A percentile compares a stretch with the other conserved stretches of the same genome.
Conservation (phyloP, 768 basidiomycete genomes). For the Mycena galericulata region DNA sequence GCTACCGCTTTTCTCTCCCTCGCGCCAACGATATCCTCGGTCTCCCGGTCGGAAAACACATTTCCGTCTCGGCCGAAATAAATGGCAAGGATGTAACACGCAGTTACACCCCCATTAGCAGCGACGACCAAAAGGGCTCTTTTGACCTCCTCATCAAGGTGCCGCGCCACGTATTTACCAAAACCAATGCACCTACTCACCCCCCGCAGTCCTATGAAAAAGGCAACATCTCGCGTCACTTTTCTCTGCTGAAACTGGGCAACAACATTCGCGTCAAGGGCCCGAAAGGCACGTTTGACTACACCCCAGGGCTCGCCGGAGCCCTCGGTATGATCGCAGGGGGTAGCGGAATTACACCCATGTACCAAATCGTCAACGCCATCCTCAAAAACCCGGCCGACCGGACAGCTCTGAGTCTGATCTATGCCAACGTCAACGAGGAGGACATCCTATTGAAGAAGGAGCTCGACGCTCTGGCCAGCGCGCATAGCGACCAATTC, state of each 20-base stretch:
- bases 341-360: conserved; percentile 98
- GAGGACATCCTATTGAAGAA: conserved; percentile 94
- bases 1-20: conserved; percentile 93
- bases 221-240: conserved; percentile 94
- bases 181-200: conserved; percentile 13
- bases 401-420: conserved; percentile 83
- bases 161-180: conserved; percentile 26
- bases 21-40: conserved; percentile 82
- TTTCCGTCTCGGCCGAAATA: conserved; percentile 90
- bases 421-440: conserved; percentile 95
- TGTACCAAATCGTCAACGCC: conserved; percentile 98
- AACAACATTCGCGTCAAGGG: conserved; percentile 93
- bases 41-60: conserved; percentile 97
- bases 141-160: conserved; percentile 99
- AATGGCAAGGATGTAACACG: conserved; percentile 91
- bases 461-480: conserved; percentile 86
- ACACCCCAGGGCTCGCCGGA: conserved; percentile 75
- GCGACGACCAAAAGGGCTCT: conserved; percentile 91
- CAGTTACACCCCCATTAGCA: conserved; percentile 95
- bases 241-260: conserved; percentile 86
- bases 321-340: conserved; percentile 98
- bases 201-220: conserved; percentile 87
- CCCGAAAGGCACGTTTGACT: conserved; percentile 95
- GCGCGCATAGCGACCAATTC: conserved; percentile 70
- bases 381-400: conserved; percentile 91